phyloP scores from a whole-genome alignment of 441 rosid genomes.

The Dalechampia spathulata region DNA sequence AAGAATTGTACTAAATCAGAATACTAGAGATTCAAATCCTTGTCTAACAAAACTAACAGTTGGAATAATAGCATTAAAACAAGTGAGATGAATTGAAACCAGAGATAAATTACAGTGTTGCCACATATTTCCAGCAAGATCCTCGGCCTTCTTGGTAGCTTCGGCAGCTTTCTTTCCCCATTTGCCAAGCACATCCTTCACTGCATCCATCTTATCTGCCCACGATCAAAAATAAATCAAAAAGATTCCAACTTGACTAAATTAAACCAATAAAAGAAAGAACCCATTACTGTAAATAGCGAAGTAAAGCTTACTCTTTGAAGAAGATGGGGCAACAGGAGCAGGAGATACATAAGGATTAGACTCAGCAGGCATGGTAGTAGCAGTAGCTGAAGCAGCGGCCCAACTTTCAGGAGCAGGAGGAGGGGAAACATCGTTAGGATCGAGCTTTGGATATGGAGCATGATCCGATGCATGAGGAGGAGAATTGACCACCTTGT shows the following conservation, averaged over 20 bases:
- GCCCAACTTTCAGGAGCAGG: slow-evolving; percentile 42
- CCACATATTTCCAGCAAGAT: slow-evolving; percentile 89
- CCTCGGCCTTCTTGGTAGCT: slow-evolving; percentile 76
- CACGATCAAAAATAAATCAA: slow-evolving; percentile 5
- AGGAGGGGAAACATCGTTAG: slow-evolving; percentile 62
- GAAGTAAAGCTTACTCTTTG: slow-evolving; percentile 35
- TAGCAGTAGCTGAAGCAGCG: slow-evolving; percentile 38
- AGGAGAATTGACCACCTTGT: too few relatives aligned
- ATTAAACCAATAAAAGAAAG: not conserved
- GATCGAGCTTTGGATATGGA: slow-evolving; percentile 80
- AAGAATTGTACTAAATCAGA: too few relatives aligned
- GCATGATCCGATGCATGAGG: slow-evolving; percentile 78
- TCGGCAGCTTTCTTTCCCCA: slow-evolving; percentile 82
- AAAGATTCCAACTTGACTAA: too few relatives aligned
- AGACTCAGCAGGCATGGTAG: slow-evolving; percentile 72
- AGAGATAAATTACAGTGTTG: slow-evolving; percentile 74
- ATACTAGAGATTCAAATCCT: too few relatives aligned
- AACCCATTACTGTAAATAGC: not conserved
- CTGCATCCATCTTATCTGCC: slow-evolving; percentile 65
- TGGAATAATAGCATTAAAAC: too few relatives aligned
- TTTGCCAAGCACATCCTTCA: slow-evolving; percentile 70
- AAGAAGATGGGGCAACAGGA: slow-evolving; percentile 34
- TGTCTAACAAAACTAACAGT: too few relatives aligned
- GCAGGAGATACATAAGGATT: slow-evolving; percentile 76
- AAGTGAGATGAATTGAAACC: not conserved